Conservation (phyloP, 2,329 filamentous ascomycete species). For the Cordyceps fumosorosea region DNA sequence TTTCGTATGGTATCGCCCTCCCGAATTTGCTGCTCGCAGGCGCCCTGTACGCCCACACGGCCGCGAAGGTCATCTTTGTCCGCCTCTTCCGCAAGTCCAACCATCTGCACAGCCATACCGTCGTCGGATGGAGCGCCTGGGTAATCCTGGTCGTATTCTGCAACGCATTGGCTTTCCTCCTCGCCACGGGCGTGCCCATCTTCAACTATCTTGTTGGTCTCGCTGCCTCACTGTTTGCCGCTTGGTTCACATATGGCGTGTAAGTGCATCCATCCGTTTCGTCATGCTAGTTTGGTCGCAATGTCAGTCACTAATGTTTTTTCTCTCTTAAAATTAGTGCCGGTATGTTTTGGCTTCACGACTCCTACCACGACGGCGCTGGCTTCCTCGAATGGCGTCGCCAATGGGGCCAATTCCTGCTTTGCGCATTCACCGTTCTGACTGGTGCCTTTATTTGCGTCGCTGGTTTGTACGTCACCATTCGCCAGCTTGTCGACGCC, state of each 20-base stretch:
- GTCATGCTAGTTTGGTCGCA: neutral
- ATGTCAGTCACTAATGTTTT: neutral
- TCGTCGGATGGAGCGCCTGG: slow-evolving; percentile 42
- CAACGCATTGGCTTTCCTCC: slow-evolving; percentile 37
- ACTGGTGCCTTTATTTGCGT: slow-evolving; percentile 42
- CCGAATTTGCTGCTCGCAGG: slow-evolving; percentile 46
- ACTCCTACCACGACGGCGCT: slow-evolving; percentile 36
- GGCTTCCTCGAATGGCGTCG: slow-evolving; percentile 31
- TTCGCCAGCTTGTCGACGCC: slow-evolving; percentile 26
- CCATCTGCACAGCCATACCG: slow-evolving; percentile 42
- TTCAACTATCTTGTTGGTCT: slow-evolving; percentile 49
- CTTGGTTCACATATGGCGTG: slow-evolving; percentile 48
- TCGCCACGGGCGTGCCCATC: slow-evolving; percentile 43
- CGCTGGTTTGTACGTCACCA: slow-evolving; percentile 42
- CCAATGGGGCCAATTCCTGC: slow-evolving; percentile 30
- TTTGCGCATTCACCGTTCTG: slow-evolving; percentile 36
- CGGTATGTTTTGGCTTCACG: slow-evolving; percentile 46
- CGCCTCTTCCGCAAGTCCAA: slow-evolving; percentile 38
- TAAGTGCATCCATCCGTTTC: slow-evolving; percentile 6
- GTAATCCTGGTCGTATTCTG: slow-evolving; percentile 36
- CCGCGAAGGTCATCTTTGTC: slow-evolving; percentile 45
- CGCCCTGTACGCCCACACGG: slow-evolving; percentile 43
- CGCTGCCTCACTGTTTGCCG: slow-evolving; percentile 42
- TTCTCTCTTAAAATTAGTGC: slow-evolving; percentile 19
- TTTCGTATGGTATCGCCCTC: slow-evolving; percentile 43